These are phyloP conservation scores for Strobilomyces echinocephalus DNA, from an alignment of 768 basidiomycete genomes.

Conservation along the genomic window DNA sequence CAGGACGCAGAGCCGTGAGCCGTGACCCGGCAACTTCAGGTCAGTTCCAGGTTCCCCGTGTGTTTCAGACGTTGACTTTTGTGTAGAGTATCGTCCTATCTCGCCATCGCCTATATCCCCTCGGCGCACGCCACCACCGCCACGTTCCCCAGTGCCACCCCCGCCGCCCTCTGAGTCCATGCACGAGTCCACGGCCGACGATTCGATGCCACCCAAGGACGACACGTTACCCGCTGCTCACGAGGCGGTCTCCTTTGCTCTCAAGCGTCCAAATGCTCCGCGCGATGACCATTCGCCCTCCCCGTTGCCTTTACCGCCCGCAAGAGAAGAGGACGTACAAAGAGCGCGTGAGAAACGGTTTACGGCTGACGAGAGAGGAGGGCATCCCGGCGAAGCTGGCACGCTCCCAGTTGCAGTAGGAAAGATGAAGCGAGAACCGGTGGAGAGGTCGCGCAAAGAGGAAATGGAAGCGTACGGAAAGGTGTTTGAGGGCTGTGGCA, in stretches of 20 bases:
- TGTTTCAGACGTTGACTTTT: neutral
- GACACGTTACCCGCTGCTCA: slow-evolving; percentile 35
- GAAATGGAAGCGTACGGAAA: slow-evolving; percentile 67
- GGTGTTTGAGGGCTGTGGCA: slow-evolving; percentile 63
- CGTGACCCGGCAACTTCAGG: slow-evolving; percentile 11
- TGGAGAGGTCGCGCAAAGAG: slow-evolving; percentile 54
- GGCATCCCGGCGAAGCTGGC: slow-evolving; percentile 1
- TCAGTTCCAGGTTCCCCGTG: neutral
- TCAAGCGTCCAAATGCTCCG: slow-evolving; percentile 46
- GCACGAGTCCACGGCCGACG: slow-evolving; percentile 20
- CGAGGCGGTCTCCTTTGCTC: slow-evolving; percentile 36
- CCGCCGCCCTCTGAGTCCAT: slow-evolving; percentile 37
- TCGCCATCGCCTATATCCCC: slow-evolving; percentile 24
- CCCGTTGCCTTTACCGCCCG: slow-evolving; percentile 31
- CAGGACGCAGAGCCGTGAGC: slow-evolving; percentile 2
- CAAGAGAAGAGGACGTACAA: slow-evolving; percentile 24
- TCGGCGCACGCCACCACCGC: slow-evolving; percentile 17
- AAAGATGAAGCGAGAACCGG: slow-evolving; percentile 38
- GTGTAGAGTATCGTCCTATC: slow-evolving; percentile 18
- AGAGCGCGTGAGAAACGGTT: slow-evolving; percentile 26
- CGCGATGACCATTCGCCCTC: slow-evolving; percentile 43
- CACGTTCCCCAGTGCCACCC: slow-evolving; percentile 23
- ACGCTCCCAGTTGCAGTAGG: neutral
- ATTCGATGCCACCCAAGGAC: slow-evolving; percentile 19
- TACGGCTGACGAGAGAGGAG: slow-evolving; percentile 7